Evolutionary conservation across 2,329 filamentous ascomycete genomes (phyloP).

Genomic region (Claviceps sp.): DNA sequence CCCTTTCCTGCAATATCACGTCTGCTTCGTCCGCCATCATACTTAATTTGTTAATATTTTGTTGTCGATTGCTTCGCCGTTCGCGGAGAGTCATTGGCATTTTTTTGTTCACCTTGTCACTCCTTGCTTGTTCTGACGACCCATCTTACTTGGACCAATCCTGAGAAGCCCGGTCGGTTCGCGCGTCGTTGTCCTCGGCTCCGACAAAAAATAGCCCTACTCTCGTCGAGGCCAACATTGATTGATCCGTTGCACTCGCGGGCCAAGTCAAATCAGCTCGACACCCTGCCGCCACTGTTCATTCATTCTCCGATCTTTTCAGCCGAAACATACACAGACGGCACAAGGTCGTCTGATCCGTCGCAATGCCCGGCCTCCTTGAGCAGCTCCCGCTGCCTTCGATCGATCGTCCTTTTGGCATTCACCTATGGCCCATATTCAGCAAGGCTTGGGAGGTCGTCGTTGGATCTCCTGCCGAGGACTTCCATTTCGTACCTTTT

Average conservation of each 20-base stretch:
- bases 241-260: neutral
- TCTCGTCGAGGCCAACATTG: slow-evolving; percentile 2
- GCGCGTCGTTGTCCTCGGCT: slow-evolving; percentile 1
- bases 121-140: slow-evolving; percentile 16
- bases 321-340: neutral
- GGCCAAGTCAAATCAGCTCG: neutral
- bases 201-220: slow-evolving; percentile 2
- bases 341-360: slow-evolving; percentile 8
- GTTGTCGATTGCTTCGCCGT: neutral
- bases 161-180: neutral
- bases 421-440: slow-evolving; percentile 90
- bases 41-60: slow-evolving; percentile 6
- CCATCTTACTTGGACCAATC: slow-evolving; percentile 1
- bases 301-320: neutral
- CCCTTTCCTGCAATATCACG: slow-evolving; percentile 13
- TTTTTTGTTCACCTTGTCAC: slow-evolving; percentile 19
- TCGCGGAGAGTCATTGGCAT: slow-evolving; percentile 1
- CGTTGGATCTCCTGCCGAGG: slow-evolving; percentile 68
- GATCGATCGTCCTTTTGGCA: slow-evolving; percentile 81
- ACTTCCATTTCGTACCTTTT: slow-evolving; percentile 74
- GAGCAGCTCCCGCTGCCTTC: slow-evolving; percentile 57
- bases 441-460: slow-evolving; percentile 67
- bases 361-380: slow-evolving; percentile 31
- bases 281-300: neutral
- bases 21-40: slow-evolving; percentile 5